A percentile compares a stretch with the other conserved stretches of the same genome.
Conservation (phyloP, 2,329 filamentous ascomycete genomes). For the Cladosporium oxysporum region DNA sequence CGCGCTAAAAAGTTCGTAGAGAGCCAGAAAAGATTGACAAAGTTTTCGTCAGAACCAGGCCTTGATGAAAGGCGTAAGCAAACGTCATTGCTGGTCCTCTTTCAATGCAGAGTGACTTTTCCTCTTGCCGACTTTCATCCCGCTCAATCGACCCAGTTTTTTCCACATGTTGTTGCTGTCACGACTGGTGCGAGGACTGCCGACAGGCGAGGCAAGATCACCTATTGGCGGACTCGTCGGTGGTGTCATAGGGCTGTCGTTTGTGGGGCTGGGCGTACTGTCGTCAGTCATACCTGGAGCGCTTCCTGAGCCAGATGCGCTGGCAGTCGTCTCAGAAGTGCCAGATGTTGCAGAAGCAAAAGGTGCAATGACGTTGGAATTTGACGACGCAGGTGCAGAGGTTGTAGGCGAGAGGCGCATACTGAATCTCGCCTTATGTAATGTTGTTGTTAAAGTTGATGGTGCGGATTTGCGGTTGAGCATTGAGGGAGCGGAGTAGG, state of each 20-base stretch:
- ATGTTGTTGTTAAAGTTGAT: constrained; percentile 34
- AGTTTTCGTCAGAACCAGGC: background rate
- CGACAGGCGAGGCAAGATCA: constrained; percentile 26
- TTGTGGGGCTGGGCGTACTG: constrained; percentile 56
- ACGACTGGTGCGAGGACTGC: constrained; percentile 17
- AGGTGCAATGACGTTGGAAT: constrained; percentile 20
- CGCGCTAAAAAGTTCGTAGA: constrained; percentile 11
- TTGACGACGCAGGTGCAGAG: constrained; percentile 30
- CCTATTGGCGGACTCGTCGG: constrained; percentile 67
- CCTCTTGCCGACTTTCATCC: constrained; percentile 36
- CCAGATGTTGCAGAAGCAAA: constrained; percentile 20
- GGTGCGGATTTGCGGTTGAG: constrained; percentile 38
- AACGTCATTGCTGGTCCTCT: constrained; percentile 24
- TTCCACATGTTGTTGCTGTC: constrained; percentile 37
- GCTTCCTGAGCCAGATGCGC: constrained; percentile 43
- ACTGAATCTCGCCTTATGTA: constrained; percentile 37
- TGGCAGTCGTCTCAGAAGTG: constrained; percentile 13
- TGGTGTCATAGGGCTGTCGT: constrained; percentile 67
- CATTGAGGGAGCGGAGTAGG: constrained; percentile 26
- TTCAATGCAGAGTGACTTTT: constrained; percentile 36
- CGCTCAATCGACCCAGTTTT: constrained; percentile 40
- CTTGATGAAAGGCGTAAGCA: constrained; percentile 3
- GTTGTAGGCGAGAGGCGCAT: constrained; percentile 37
- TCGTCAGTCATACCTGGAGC: constrained; percentile 62
- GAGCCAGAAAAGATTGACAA: background rate